A percentile compares a stretch with the other conserved stretches of the same genome.
These are phyloP conservation scores for Rosa lucieae DNA, from an alignment of 306 rosid species.

Conservation along the genomic window DNA sequence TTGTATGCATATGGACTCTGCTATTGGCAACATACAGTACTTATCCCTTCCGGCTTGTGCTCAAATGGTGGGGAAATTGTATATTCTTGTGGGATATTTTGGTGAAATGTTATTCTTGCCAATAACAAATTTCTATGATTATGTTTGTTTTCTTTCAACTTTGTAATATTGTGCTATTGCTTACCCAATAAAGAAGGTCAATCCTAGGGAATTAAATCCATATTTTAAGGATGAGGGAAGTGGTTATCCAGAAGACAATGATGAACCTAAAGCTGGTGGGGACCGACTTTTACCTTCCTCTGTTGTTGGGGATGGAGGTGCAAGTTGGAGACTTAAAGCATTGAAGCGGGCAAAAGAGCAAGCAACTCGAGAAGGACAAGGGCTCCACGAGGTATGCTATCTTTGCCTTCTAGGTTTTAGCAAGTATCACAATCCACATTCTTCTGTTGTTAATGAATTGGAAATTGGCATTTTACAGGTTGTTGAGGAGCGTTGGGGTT, in stretches of 20 bases:
- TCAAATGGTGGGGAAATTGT: background rate
- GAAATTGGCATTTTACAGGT: conserved; percentile 48
- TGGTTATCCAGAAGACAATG: conserved; percentile 80
- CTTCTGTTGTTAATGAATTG: background rate
- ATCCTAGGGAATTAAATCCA: conserved; percentile 89
- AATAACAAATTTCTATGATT: background rate
- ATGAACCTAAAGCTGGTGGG: conserved; percentile 39
- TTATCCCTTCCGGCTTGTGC: background rate
- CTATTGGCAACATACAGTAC: background rate
- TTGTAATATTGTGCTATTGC: background rate
- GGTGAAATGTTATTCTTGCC: background rate
- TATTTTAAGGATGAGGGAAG: conserved; percentile 69
- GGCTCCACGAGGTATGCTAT: conserved; percentile 51
- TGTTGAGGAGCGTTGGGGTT: conserved; percentile 84
- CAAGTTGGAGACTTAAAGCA: conserved; percentile 97
- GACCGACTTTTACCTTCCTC: conserved; percentile 58
- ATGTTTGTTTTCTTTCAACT: background rate
- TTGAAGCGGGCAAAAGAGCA: conserved; percentile 93
- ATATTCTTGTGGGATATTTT: background rate
- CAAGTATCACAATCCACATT: background rate
- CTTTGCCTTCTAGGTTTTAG: conserved; percentile 25
- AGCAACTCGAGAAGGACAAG: conserved; percentile 77
- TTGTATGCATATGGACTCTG: background rate
- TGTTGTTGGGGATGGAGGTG: conserved; percentile 93
- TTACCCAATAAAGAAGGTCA: conserved; percentile 27